These are phyloP conservation scores for Tephrocybe sp. DNA, from an alignment of 768 basidiomycete species.

Conservation along the genomic window DNA sequence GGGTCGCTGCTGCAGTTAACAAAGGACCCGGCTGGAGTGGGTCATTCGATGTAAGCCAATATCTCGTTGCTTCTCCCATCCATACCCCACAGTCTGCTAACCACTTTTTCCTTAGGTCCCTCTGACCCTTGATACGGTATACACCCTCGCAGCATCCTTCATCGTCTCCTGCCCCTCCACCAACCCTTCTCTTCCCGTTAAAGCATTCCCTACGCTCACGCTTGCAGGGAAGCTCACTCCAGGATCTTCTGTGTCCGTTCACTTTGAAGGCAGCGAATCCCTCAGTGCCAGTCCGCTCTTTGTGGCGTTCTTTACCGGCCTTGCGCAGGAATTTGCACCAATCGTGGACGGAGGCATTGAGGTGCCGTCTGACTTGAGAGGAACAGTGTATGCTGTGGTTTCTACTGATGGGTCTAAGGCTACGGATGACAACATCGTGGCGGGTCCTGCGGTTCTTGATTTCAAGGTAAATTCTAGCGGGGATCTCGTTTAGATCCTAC, in stretches of 20 bases:
- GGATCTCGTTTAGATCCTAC: conserved; percentile 5
- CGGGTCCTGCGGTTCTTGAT: conserved; percentile 42
- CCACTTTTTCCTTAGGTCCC: conserved; percentile 23
- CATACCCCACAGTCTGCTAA: background rate
- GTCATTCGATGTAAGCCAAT: conserved; percentile 42
- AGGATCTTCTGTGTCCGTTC: conserved; percentile 19
- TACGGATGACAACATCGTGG: conserved; percentile 41
- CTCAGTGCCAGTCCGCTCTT: conserved; percentile 28
- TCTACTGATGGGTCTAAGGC: conserved; percentile 26
- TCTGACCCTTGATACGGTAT: conserved; percentile 31
- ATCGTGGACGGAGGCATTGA: conserved; percentile 28
- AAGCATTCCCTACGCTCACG: conserved; percentile 51
- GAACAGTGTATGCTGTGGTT: conserved; percentile 53
- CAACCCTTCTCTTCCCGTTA: conserved; percentile 53
- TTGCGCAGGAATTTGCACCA: conserved; percentile 33
- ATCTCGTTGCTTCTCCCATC: conserved; percentile 17
- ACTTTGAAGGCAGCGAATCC: conserved; percentile 6
- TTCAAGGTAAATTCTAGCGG: conserved; percentile 17
- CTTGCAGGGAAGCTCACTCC: conserved; percentile 26
- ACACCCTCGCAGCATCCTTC: conserved; percentile 43
- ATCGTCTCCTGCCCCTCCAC: conserved; percentile 53
- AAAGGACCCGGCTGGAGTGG: conserved; percentile 48
- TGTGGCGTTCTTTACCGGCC: conserved; percentile 44
- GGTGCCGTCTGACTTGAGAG: conserved; percentile 38
- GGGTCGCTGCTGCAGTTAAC: conserved; percentile 48